These are phyloP conservation scores for Maudiozyma turicensis DNA, from an alignment of 805 yeast species.

Conservation along the genomic window DNA sequence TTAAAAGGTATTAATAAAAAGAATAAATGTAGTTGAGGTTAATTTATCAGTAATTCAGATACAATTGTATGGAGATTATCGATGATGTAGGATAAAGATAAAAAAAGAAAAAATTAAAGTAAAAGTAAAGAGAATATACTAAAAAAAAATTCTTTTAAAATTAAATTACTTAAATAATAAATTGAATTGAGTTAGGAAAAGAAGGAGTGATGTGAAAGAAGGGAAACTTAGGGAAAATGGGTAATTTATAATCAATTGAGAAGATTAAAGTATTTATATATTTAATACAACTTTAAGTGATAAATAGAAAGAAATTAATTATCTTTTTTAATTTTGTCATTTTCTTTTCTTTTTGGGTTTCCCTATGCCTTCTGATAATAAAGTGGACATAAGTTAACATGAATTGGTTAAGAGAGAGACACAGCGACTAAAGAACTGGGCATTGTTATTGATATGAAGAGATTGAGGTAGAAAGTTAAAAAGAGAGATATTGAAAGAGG, in stretches of 20 bases:
- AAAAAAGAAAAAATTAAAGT: not conserved
- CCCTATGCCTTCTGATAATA: not conserved
- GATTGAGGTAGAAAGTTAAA: not conserved
- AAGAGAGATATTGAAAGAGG: not conserved
- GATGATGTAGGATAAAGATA: not conserved
- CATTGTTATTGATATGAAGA: too few relatives aligned
- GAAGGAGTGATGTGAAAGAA: not conserved
- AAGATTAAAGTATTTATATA: not conserved
- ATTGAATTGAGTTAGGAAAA: not conserved
- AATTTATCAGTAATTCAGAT: not conserved
- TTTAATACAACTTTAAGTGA: not conserved
- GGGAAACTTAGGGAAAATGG: not conserved
- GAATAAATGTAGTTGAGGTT: not conserved
- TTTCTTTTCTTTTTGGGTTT: not conserved
- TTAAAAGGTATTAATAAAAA: not conserved
- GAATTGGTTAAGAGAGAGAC: not conserved
- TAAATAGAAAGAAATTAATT: not conserved
- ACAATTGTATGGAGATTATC: not conserved
- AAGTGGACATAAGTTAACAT: not conserved
- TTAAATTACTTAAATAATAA: not conserved
- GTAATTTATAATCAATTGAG: not conserved
- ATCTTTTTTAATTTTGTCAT: not conserved
- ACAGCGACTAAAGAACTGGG: not conserved
- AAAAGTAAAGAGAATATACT: not conserved
- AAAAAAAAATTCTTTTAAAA: not conserved